phyloP scores from a whole-genome alignment of 2,329 filamentous ascomycete species.

The Cordyceps cateniannulata region DNA sequence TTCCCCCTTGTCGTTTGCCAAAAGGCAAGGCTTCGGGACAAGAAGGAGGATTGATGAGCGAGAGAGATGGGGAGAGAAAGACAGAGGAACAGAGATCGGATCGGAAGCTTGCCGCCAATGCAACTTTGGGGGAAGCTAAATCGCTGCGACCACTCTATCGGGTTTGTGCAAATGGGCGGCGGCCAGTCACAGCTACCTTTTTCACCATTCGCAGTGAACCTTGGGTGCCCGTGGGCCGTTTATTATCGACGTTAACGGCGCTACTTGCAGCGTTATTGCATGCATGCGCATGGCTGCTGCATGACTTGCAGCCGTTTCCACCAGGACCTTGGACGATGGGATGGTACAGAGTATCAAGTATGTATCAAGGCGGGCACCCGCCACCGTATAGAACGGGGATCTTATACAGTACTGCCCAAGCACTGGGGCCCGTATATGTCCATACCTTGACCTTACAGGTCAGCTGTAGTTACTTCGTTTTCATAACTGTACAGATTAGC shows the following conservation, averaged over 20 bases:
- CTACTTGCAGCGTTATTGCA: neutral
- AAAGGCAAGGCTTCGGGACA: neutral
- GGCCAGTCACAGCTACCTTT: neutral
- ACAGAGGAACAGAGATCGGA: neutral
- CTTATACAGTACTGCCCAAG: too few species aligned
- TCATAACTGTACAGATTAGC: too few species aligned
- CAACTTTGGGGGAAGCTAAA: conserved; percentile 1
- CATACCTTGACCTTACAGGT: too few species aligned
- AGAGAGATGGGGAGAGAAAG: neutral
- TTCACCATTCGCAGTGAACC: neutral
- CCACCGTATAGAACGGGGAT: too few species aligned
- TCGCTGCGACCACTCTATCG: conserved; percentile 3
- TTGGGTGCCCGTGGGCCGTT: neutral
- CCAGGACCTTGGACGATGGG: neutral
- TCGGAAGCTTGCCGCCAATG: conserved; percentile 4
- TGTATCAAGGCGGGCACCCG: too few species aligned
- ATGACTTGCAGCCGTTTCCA: conserved; percentile 6
- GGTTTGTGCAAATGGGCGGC: neutral
- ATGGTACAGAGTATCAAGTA: too few species aligned
- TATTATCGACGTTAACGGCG: neutral
- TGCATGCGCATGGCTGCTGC: neutral
- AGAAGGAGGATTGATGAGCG: neutral
- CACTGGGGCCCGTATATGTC: too few species aligned
- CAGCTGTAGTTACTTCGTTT: too few species aligned
- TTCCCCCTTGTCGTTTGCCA: too few species aligned